Evolutionary conservation across 129 eudicot species (phyloP), one percentile per base, ranked within the genome.

Genomic region (Flaveria trinervia): DNA sequence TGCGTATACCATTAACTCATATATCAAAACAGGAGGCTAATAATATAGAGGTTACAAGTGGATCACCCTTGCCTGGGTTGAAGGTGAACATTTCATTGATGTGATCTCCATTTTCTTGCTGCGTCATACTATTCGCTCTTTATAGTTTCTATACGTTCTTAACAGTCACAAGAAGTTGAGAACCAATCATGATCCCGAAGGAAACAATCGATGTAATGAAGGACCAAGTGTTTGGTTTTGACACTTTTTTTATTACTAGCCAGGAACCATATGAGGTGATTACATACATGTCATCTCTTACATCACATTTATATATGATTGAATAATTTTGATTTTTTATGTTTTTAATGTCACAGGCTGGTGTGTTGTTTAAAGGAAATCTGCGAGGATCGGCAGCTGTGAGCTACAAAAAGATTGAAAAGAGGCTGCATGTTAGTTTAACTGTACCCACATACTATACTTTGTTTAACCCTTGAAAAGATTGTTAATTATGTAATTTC

Each of bases 201-300:
- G 99, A 87, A 80, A 95, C 93, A 45, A 85, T 95, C 23, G 97
- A 95, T 18, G 79, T 91, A 68, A 81, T 95, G 51, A 88, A 83
- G 80, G 88, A 85, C 80, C 97, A 95, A 88, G 94, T 95, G 70
- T 95, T 95, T 82, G 97, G 97, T 39, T 95, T 95, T 65, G 99
- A 95, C 88, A 89, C 99, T 55, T 95, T 95, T 72, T 95, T 95
- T 71, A 90, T 91, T 78, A 95, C 97, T 55, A 86, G 92, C 76
- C 99, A 95, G 87, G 97, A 95, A 81, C 99, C 99, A 74, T 95
- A 95, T 51, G 99, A 95, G 91, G 99, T 95, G 57, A 89, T 85
- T 66, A 13, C 5, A 52, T 78, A 68, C 44, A 74, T 60, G 71
- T 41, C 69, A 36, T 65, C 33, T 36, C 70, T 60, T 65, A 22